A percentile compares a stretch with the other conserved stretches of the same genome.
Evolutionary conservation across 23 red algal genomes (phyloP).

Genomic region (Cyanidium caldarium): DNA sequence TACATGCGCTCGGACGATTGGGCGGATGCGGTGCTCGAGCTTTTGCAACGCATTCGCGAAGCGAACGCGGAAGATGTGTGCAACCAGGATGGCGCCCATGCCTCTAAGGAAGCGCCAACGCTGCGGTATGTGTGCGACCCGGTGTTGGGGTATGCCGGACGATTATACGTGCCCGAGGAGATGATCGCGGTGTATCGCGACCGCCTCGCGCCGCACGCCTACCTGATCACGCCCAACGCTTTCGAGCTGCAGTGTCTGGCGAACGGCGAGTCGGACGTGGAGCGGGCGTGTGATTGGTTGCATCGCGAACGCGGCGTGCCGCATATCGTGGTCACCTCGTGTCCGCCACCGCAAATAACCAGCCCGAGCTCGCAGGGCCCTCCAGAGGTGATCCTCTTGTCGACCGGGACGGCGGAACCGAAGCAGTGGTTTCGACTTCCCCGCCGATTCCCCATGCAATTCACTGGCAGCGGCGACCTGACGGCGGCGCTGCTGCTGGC

Average conservation of each 20-base stretch:
- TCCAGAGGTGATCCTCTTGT: conserved; percentile 15
- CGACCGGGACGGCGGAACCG: background rate
- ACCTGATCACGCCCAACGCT: conserved; percentile 68
- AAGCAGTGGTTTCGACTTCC: conserved; percentile 22
- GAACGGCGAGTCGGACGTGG: background rate
- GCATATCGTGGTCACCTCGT: background rate
- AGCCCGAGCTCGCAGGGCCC: background rate
- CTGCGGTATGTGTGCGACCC: conserved; percentile 83
- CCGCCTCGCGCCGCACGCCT: conserved; percentile 24
- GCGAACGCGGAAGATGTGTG: conserved; percentile 4
- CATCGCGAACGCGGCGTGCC: background rate
- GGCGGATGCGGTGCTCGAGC: conserved; percentile 2
- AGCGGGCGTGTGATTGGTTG: background rate
- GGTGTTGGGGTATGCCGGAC: conserved; percentile 73
- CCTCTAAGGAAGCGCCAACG: too few species aligned
- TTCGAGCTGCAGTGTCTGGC: conserved; percentile 54
- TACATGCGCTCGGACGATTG: conserved; percentile 35
- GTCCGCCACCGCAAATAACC: background rate
- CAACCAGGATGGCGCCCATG: too few species aligned
- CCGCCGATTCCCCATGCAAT: conserved; percentile 29
- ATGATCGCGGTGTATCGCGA: conserved; percentile 49
- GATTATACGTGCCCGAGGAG: conserved; percentile 52
- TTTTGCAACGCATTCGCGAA: conserved; percentile 21
- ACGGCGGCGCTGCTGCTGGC: conserved; percentile 67
- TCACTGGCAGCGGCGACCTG: conserved; percentile 79